Conservation (phyloP, 164 flowering plant genomes). For the Sedum album region DNA sequence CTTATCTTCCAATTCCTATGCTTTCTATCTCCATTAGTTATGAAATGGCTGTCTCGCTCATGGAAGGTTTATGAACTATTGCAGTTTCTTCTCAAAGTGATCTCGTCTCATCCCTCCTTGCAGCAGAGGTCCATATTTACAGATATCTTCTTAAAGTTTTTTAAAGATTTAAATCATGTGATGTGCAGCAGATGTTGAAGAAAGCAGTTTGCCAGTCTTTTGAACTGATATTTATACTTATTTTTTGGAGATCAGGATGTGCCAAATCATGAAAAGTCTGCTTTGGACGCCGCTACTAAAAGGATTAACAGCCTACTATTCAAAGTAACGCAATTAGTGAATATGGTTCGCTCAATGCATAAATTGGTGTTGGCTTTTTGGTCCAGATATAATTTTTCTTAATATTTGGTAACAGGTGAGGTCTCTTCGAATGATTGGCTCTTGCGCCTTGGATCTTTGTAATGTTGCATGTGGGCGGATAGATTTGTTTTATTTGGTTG, state of each 20-base stretch:
- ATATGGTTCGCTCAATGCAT: not conserved
- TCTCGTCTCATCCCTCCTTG: conserved; percentile 76
- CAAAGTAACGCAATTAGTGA: conserved; percentile 62
- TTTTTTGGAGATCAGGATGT: conserved; percentile 49
- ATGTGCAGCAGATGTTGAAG: no score
- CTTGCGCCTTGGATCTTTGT: conserved; percentile 90
- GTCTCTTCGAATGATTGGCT: conserved; percentile 82
- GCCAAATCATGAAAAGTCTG: conserved; percentile 60
- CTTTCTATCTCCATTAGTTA: not conserved
- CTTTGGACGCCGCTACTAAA: conserved; percentile 62
- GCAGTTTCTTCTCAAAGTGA: conserved; percentile 80
- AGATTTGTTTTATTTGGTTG: conserved; percentile 68
- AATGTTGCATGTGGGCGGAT: conserved; percentile 92
- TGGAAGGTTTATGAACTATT: conserved; percentile 14
- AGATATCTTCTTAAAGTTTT: not conserved
- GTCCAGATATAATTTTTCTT: not conserved
- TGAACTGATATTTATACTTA: conserved; percentile 8
- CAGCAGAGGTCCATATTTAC: conserved; percentile 58
- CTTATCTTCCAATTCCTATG: not conserved
- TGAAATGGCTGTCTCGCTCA: not conserved
- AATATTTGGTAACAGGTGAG: conserved; percentile 58
- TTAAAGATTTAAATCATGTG: not conserved
- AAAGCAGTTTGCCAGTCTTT: not conserved
- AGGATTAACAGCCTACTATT: conserved; percentile 67
- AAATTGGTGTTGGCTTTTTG: not conserved